These are phyloP conservation scores for Senna tora DNA, from an alignment of 306 rosid genomes.

Conservation along the genomic window DNA sequence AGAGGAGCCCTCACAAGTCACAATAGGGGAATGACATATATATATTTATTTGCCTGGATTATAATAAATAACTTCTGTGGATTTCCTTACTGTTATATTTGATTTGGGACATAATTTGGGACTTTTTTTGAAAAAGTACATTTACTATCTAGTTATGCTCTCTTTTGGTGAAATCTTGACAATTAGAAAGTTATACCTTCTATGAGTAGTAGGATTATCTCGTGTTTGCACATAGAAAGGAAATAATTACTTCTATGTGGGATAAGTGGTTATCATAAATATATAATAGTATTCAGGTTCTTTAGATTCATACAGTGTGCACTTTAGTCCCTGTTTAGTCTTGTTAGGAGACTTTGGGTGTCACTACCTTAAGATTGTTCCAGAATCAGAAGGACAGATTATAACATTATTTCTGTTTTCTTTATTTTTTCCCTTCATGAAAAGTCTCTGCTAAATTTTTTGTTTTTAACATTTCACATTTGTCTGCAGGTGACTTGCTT, in stretches of 20 bases:
- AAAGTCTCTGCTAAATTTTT: neutral
- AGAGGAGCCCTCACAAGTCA: neutral
- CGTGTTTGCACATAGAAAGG: neutral
- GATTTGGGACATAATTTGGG: neutral
- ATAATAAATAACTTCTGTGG: neutral
- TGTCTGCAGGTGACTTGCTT: slow-evolving; percentile 74
- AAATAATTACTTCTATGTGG: neutral
- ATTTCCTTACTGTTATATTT: neutral
- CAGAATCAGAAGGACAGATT: neutral
- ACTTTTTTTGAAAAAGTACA: neutral
- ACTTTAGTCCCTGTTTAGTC: neutral
- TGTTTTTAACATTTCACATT: slow-evolving; percentile 12
- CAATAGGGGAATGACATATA: neutral
- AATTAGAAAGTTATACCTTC: neutral
- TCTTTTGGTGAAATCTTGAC: neutral
- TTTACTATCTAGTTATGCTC: neutral
- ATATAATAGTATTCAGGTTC: neutral
- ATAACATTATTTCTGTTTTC: neutral
- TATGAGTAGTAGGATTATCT: neutral
- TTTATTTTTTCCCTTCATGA: neutral
- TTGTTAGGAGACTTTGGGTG: neutral
- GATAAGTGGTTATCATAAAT: neutral
- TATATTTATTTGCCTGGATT: neutral
- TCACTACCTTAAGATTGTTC: neutral
- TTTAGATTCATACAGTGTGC: neutral